phyloP scores from a whole-genome alignment of 257 asterid species.

The Euphrasia confusa region DNA sequence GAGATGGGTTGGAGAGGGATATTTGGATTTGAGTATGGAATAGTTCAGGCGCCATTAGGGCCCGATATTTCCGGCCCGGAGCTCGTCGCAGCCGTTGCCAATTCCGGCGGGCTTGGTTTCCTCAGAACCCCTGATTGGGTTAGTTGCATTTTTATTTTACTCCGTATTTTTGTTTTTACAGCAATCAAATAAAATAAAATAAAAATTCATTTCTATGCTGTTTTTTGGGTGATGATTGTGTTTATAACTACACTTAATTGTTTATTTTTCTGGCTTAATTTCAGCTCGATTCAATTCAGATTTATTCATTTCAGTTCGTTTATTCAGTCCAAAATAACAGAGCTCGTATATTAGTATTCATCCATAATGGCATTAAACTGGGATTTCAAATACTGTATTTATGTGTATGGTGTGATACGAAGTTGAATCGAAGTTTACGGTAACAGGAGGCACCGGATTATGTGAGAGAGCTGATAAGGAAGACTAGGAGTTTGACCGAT shows the following conservation, averaged over 20 bases:
- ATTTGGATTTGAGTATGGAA: constrained; percentile 77
- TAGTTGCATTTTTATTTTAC: neutral
- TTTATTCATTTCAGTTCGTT: no score
- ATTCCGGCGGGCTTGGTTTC: constrained; percentile 66
- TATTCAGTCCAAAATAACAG: no score
- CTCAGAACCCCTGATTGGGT: constrained; percentile 88
- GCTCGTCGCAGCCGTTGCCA: constrained; percentile 84
- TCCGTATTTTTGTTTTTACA: neutral
- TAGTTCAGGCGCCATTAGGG: constrained; percentile 85
- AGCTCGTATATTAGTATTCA: no score
- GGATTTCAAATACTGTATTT: neutral
- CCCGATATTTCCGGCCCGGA: constrained; percentile 84
- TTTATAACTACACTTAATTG: no score
- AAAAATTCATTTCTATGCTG: no score
- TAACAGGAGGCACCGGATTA: constrained; percentile 79
- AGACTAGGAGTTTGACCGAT: constrained; percentile 67
- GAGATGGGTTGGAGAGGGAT: constrained; percentile 88
- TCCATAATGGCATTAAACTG: neutral
- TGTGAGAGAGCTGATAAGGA: constrained; percentile 59
- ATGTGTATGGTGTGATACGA: neutral
- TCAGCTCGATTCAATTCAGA: no score
- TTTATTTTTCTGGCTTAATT: no score
- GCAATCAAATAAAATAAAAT: no score
- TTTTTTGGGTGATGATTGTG: no score
- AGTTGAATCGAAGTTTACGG: constrained; percentile 17